Conservation (phyloP, 2,329 filamentous ascomycete species). For the Domatiomyces catenatus region DNA sequence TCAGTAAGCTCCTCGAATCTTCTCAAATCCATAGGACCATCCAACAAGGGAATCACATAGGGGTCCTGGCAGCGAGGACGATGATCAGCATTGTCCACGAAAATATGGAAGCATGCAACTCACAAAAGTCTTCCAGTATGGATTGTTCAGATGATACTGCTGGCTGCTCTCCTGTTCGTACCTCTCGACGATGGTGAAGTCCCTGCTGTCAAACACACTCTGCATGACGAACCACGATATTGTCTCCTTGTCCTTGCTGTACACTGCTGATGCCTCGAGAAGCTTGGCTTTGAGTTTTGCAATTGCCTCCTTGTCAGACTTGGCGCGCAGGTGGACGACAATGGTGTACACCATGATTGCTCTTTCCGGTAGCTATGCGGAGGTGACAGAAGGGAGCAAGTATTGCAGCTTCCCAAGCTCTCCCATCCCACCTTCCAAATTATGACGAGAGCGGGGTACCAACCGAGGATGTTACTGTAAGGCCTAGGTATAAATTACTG, state of each 20-base stretch:
- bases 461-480: too few relatives aligned
- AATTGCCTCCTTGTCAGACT: conserved; percentile 48
- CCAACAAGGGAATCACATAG: conserved; percentile 48
- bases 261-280: conserved; percentile 57
- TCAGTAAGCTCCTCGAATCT: conserved; percentile 45
- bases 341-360: conserved; percentile 16
- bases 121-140: conserved; percentile 60
- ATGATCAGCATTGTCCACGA: background rate
- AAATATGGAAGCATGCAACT: background rate
- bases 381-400: background rate
- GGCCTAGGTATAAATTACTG: too few relatives aligned
- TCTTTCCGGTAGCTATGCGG: background rate
- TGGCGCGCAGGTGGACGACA: conserved; percentile 43
- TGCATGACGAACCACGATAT: conserved; percentile 65
- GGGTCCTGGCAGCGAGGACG: background rate
- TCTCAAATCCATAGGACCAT: conserved; percentile 53
- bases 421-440: too few relatives aligned
- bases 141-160: conserved; percentile 51
- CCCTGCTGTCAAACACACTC: conserved; percentile 49
- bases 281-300: conserved; percentile 56
- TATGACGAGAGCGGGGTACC: too few relatives aligned
- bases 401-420: background rate
- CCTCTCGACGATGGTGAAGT: conserved; percentile 62
- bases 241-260: conserved; percentile 57
- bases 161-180: conserved; percentile 52